Percentiles rank a stretch among this genome's conserved stretches.
These are phyloP conservation scores for Fistulinella staudtii DNA, from an alignment of 1,284 basidiomycete species.

Conservation along the genomic window DNA sequence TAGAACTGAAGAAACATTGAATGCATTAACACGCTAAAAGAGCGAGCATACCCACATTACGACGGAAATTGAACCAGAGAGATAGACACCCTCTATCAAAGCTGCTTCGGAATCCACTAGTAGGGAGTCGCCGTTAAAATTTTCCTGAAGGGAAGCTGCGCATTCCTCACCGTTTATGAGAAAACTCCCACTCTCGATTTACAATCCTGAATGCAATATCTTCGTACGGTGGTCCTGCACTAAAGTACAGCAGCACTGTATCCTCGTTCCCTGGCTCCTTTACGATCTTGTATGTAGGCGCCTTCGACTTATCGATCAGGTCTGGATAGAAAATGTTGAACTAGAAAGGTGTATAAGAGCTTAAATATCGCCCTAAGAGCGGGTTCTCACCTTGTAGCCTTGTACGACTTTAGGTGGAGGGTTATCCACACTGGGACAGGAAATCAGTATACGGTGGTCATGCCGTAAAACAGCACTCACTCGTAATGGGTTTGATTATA, in stretches of 20 bases:
- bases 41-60: conserved; percentile 62
- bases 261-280: conserved; percentile 92
- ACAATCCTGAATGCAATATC: conserved; percentile 99
- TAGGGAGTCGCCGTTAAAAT: conserved; percentile 13
- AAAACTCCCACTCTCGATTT: conserved; percentile 97
- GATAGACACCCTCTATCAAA: conserved; percentile 84
- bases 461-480: conserved; percentile 47
- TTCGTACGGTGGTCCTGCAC: conserved; percentile 97
- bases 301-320: conserved; percentile 94
- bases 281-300: conserved; percentile 92
- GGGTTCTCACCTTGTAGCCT: conserved; percentile 81
- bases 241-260: conserved; percentile 91
- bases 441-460: conserved; percentile 3
- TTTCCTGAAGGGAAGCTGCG: not conserved
- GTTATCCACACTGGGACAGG: conserved; percentile 76
- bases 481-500: conserved; percentile 99
- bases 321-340: conserved; percentile 96
- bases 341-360: conserved; percentile 35
- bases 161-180: conserved; percentile 76
- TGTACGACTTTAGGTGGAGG: conserved; percentile 97
- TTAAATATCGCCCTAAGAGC: conserved; percentile 14
- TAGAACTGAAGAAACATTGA: conserved; percentile 54
- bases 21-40: conserved; percentile 8
- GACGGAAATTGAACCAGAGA: conserved; percentile 84
- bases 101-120: conserved; percentile 78